phyloP scores from a whole-genome alignment of 1,284 basidiomycete genomes.

The Cerioporus squamosus region DNA sequence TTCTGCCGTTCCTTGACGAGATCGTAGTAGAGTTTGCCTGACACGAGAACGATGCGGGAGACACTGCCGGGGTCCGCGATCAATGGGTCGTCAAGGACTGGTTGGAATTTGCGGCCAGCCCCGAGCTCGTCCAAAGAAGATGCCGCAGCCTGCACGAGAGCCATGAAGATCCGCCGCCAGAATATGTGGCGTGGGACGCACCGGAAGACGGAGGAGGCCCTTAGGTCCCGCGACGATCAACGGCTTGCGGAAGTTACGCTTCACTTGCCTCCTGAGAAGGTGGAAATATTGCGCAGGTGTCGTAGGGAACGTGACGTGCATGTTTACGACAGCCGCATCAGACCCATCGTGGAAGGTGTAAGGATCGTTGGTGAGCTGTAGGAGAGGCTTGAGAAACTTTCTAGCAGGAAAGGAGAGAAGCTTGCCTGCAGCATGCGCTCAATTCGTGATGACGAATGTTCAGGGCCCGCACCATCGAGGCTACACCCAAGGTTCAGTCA shows the following conservation, averaged over 20 bases:
- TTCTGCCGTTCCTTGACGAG: slow-evolving; percentile 68
- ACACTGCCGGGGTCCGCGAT: slow-evolving; percentile 41
- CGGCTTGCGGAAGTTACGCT: slow-evolving; percentile 85
- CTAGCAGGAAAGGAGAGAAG: not conserved
- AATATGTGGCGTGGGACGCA: slow-evolving; percentile 41
- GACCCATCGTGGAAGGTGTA: slow-evolving; percentile 45
- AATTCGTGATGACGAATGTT: slow-evolving; percentile 86
- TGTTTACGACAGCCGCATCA: slow-evolving; percentile 63
- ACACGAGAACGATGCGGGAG: slow-evolving; percentile 63
- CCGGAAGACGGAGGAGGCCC: slow-evolving; percentile 77
- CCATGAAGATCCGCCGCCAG: not conserved
- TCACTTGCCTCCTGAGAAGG: slow-evolving; percentile 81
- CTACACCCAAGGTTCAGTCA: slow-evolving; percentile 31
- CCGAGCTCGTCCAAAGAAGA: slow-evolving; percentile 71
- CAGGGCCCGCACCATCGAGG: slow-evolving; percentile 88
- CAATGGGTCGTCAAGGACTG: slow-evolving; percentile 66
- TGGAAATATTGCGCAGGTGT: slow-evolving; percentile 93
- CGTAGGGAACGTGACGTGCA: slow-evolving; percentile 85
- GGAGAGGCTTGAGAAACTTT: not conserved
- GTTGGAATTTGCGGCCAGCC: slow-evolving; percentile 68
- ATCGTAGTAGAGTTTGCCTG: slow-evolving; percentile 90
- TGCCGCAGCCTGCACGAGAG: slow-evolving; percentile 65
- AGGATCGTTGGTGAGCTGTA: slow-evolving; percentile 73
- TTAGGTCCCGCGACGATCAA: slow-evolving; percentile 86
- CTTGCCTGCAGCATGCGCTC: slow-evolving; percentile 85